phyloP scores from a whole-genome alignment of 2,329 filamentous ascomycete species.

The Rutstroemia sp. region DNA sequence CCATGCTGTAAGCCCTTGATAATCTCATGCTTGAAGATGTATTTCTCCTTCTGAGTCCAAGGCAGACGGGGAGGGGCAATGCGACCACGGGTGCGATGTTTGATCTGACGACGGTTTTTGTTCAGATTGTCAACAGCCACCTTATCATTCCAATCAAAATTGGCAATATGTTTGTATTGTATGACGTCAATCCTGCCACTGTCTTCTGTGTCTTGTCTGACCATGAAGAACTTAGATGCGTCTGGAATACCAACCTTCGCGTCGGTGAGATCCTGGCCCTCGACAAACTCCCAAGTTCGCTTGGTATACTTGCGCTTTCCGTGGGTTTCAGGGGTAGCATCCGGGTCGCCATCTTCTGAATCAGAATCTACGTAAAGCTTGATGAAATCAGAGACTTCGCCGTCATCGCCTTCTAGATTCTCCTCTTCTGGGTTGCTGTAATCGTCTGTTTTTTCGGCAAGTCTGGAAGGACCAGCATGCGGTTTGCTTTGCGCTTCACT shows the following conservation, averaged over 20 bases:
- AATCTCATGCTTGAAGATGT: conserved; percentile 1
- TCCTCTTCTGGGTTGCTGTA: too few species aligned
- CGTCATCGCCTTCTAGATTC: too few species aligned
- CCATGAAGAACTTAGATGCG: conserved; percentile 13
- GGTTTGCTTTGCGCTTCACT: too few species aligned
- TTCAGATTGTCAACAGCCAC: conserved; percentile 2
- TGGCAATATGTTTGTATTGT: conserved; percentile 5
- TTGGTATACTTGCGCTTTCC: not conserved
- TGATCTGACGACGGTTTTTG: conserved; percentile 7
- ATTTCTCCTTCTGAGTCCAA: conserved; percentile 9
- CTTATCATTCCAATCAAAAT: conserved; percentile 10
- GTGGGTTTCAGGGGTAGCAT: not conserved
- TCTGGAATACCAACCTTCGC: conserved; percentile 1
- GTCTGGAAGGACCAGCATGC: too few species aligned
- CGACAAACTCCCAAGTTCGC: conserved; percentile 8
- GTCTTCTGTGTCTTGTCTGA: not conserved
- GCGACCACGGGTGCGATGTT: not conserved
- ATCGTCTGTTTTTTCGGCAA: too few species aligned
- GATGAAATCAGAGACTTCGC: not conserved
- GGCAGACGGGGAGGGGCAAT: not conserved
- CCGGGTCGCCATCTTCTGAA: not conserved
- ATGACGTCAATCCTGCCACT: not conserved
- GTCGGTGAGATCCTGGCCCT: conserved; percentile 1
- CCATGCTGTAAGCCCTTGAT: not conserved
- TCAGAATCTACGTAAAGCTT: not conserved